Evolutionary conservation across 768 basidiomycete species (phyloP), one percentile per base, ranked within the genome.

Genomic region (Agaricus blazei): DNA sequence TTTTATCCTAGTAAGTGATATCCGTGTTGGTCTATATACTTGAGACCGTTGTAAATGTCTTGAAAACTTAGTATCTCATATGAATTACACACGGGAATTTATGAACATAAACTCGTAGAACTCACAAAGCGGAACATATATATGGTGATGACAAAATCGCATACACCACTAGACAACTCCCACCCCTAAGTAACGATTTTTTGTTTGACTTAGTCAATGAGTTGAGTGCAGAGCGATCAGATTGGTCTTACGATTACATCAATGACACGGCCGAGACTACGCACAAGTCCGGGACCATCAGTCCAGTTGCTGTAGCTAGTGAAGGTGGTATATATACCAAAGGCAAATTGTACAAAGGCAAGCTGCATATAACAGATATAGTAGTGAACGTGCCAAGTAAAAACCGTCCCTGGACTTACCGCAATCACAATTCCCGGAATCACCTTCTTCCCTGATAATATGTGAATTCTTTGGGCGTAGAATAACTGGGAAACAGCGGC

Each of bases 121-220:
- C 50, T 3, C 42, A 42, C 50, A 11, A 51, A 51, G 29, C 24
- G 24, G 26, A 41, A 51, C 50, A 51, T 51, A 40, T 51, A 51
- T 19, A 19, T 19, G 19, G 19, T 19, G 19, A 19, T 19, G 19
- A 19, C 19, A 19, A 19, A 19, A 19, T 27, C 24, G 15, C 19
- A n/a, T 27, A 41, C 40, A 19, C 14, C 42, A 37, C 15, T 40
- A 51, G 24, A 8, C 11, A 3, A 2, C 12, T 40, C 34, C 12
- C n/a, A 29, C 28, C 15, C 28, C 8, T 23, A 29, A 15, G 6
- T 14, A 29, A 48, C 11, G 12, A 12, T n/a, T 48, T 7, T 3
- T 4, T 9, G 19, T 29, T 11, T 4, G 28, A 19, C 19, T 19
- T 19, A 19, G 19, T 19, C 19, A 19, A 48, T 19, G 19, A 19